Base-by-base conservation (phyloP, 768 basidiomycete genomes). In the Calocybe cyanea region DNA sequence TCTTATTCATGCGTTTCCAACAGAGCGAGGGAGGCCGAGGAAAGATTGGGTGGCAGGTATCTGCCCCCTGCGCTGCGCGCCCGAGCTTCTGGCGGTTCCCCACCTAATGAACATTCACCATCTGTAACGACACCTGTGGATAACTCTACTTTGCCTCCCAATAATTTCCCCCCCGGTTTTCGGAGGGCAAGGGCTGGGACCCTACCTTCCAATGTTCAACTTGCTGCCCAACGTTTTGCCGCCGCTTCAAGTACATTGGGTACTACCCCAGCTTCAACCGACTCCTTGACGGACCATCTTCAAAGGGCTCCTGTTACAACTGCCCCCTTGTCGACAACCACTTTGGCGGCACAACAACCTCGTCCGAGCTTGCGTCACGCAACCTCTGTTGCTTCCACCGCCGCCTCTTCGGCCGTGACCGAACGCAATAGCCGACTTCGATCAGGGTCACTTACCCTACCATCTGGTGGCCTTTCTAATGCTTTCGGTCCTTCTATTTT, bases 131-230 rank as follows among this genome's bases (percentile, higher is more conserved):
- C 80, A 38, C 71, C 78, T 44, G 73, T 70, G 58, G 84, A 87
- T 67, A 69, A 69, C 57, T 64, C 75, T 53, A 63, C 73, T 49
- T 59, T 84, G 60, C 80, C 87, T 57, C 75, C 84, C 53, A 81
- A 83, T 63, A 87, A 81, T 69, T 88, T 81, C 64, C 87, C 89
- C 50, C 75, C 87, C 45, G 88, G 90, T 50, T 95, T 92, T 65
- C 82, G 91, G 71, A 83, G 93, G 75, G 91, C 92, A 61, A 84
- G 93, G 83, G 95, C 94, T 55, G 95, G 93, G 47, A 97, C 94
- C 75, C 80, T 97, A 60, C 94, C 94, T 69, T 95, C 93, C 56
- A 94, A 94, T 64, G 85, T 95, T 43, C 85, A 87, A 60, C 83
- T 92, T 56, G 87, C 86, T 48, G 84, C 90, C 42, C 87, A 90